These are phyloP conservation scores for Tricholoma furcatifolium DNA, from an alignment of 768 basidiomycete species.

Conservation along the genomic window DNA sequence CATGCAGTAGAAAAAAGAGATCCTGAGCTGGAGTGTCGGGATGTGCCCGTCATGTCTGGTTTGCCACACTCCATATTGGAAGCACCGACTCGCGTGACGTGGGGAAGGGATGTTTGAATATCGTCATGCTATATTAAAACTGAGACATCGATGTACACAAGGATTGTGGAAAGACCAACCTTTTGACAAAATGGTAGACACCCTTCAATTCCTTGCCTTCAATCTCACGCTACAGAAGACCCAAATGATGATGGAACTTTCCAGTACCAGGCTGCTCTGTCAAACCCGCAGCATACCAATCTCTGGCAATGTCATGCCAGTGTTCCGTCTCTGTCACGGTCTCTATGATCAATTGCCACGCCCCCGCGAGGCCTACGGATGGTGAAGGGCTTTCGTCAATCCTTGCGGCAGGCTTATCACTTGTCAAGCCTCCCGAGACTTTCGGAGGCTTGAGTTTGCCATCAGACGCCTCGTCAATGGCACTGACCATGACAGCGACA, in stretches of 20 bases:
- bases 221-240: slow-evolving; percentile 80
- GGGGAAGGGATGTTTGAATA: slow-evolving; percentile 81
- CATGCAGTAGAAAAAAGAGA: slow-evolving; percentile 89
- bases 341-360: slow-evolving; percentile 78
- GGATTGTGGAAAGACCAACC: slow-evolving; percentile 48
- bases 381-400: slow-evolving; percentile 68
- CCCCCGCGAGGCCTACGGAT: slow-evolving; percentile 85
- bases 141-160: slow-evolving; percentile 1
- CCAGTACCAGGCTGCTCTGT: slow-evolving; percentile 92
- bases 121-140: slow-evolving; percentile 70
- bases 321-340: slow-evolving; percentile 90
- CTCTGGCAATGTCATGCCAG: slow-evolving; percentile 85
- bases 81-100: slow-evolving; percentile 90
- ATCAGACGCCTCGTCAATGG: slow-evolving; percentile 21
- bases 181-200: slow-evolving; percentile 93
- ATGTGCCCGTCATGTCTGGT: slow-evolving; percentile 69
- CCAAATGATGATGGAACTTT: slow-evolving; percentile 92
- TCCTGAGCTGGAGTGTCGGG: slow-evolving; percentile 74
- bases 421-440: slow-evolving; percentile 32
- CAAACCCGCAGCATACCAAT: slow-evolving; percentile 91
- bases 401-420: slow-evolving; percentile 48
- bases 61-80: slow-evolving; percentile 78
- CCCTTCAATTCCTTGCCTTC: slow-evolving; percentile 80
- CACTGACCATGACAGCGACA: slow-evolving; percentile 79
- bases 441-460: slow-evolving; percentile 3